Evolutionary conservation across 352 stramenopile genomes (phyloP).

Genomic region (Saprolegnia parasitica): DNA sequence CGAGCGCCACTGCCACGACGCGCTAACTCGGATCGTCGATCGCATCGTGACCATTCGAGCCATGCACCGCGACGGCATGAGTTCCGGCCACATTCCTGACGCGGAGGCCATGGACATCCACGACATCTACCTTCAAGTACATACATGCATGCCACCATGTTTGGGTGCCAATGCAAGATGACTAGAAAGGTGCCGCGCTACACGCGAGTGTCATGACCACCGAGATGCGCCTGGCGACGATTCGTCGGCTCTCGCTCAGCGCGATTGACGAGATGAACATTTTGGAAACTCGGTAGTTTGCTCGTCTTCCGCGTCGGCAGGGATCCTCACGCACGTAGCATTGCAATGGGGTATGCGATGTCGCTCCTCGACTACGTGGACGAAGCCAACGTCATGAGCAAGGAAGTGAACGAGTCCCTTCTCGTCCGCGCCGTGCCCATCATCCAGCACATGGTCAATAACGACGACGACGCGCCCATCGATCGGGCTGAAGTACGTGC

Average conservation of each 20-base stretch:
- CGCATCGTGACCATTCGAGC: slow-evolving; percentile 22
- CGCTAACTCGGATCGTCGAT: slow-evolving; percentile 13
- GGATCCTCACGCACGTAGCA: not conserved
- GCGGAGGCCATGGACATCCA: slow-evolving; percentile 9
- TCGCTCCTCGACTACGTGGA: slow-evolving; percentile 14
- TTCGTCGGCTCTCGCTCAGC: not conserved
- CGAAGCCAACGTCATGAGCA: slow-evolving; percentile 6
- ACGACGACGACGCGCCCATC: slow-evolving; percentile 17
- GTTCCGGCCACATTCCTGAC: not conserved
- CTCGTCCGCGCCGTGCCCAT: slow-evolving; percentile 16
- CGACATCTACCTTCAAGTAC: slow-evolving; percentile 16
- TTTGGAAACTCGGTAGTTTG: slow-evolving; percentile 12
- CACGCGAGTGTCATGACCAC: slow-evolving; percentile 7
- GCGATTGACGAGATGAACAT: slow-evolving; percentile 28
- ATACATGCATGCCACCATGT: not conserved
- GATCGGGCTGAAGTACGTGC: slow-evolving; percentile 18
- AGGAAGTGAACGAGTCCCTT: slow-evolving; percentile 1
- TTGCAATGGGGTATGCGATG: slow-evolving; percentile 12
- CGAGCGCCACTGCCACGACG: slow-evolving; percentile 6
- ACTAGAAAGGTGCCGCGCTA: not conserved
- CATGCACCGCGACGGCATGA: slow-evolving; percentile 4
- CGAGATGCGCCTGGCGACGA: slow-evolving; percentile 18
- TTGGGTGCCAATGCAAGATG: not conserved
- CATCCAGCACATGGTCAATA: slow-evolving; percentile 11
- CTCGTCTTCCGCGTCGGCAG: too few species aligned